A percentile compares a stretch with the other conserved stretches of the same genome.
These are phyloP conservation scores for Solanum sitiens DNA, from an alignment of 257 asterid species.

Conservation along the genomic window DNA sequence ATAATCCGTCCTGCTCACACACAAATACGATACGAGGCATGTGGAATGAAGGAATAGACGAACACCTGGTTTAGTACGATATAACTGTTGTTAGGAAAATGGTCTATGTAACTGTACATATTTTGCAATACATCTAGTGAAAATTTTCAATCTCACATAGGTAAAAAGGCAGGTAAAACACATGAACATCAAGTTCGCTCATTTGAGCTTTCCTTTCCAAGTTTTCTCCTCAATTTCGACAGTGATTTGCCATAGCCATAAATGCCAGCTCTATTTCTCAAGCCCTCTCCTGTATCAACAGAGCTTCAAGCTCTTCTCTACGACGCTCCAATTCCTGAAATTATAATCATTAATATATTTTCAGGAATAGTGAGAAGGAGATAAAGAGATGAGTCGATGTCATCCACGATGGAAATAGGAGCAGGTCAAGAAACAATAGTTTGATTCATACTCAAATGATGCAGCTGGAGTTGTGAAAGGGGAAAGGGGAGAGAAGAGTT, in stretches of 20 bases:
- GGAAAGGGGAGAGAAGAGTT: neutral
- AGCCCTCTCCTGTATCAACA: slow-evolving; percentile 31
- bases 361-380: neutral
- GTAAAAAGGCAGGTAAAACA: neutral
- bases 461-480: neutral
- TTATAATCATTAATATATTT: neutral
- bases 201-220: neutral
- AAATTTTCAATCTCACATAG: neutral
- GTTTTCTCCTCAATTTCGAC: neutral
- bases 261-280: slow-evolving; percentile 17
- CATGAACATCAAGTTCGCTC: neutral
- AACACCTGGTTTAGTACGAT: neutral
- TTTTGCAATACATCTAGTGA: neutral
- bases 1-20: neutral
- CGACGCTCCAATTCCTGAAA: slow-evolving; percentile 75
- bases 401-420: neutral
- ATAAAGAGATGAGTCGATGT: neutral
- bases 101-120: neutral
- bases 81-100: neutral
- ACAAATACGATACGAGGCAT: neutral
- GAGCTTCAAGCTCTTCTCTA: slow-evolving; percentile 75
- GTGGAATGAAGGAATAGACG: neutral
- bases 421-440: neutral
- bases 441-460: neutral
- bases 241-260: neutral